Base-by-base conservation (phyloP, 1,284 basidiomycete genomes). In the Schizophyllum commune region DNA sequence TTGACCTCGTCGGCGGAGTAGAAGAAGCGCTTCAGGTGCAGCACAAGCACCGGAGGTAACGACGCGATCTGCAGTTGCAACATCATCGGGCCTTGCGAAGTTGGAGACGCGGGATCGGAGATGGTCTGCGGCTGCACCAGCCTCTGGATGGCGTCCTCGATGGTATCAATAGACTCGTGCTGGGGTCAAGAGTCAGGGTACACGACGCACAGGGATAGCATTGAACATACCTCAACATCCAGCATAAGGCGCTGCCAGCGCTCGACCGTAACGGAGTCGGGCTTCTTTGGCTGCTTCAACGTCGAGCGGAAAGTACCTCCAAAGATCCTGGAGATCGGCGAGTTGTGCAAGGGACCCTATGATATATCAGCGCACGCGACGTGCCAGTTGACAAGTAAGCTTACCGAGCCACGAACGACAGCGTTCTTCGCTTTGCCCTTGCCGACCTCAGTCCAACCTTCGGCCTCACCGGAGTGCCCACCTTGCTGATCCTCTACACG, bases 261-360 rank as follows among this genome's bases (percentile, higher is more conserved):
- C 73, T 98, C 96, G 32, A 96, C 82, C 27, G 94, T 87, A 21
- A 93, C 88, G 3, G 91, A 94, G 71, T 97, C 95, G 70, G 88
- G 88, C 65, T 93, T 85, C 13, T 87, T 87, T 1, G 94, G 92
- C 1, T 87, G 88, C 57, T 85, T 83, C 13, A 98, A 77, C 2
- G 92, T 88, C 32, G 92, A 93, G n/a, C 94, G 86, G 73, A 96
- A 89, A 68, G 93, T 95, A 51, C 96, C 95, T 33, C 94, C 94
- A 71, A 98, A 99, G 66, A 98, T 91, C 47, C 88, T 81, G 1
- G 93, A 93, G 62, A 99, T 91, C 1, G 94, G 91, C 3, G 94
- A 94, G 65, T 96, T 92, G 83, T 81, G 1, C 85, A 83, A 71
- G 91, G 92, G 57, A 88, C 87, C 90, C 39, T 47, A 17, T 92